Base-by-base conservation (phyloP, 139 green algal species). In the Bryopsis sp. region DNA sequence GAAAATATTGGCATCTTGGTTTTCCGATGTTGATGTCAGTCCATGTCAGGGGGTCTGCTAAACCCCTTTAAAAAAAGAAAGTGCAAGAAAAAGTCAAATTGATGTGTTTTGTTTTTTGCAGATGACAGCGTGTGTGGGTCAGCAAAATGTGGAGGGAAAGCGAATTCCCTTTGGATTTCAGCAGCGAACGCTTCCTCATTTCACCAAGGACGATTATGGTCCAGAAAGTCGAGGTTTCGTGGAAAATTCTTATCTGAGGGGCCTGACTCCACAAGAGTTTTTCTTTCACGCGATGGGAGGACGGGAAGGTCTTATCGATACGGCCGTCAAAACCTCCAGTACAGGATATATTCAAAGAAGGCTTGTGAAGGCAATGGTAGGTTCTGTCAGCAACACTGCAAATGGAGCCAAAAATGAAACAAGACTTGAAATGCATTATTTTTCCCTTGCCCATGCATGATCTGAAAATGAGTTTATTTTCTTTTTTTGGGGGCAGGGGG, bases 211-310 rank as follows among this genome's bases (percentile, higher is more conserved):
- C 74, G 93, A 99, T 79, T 90, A 89, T 46, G 95, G 95, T 15
- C 95, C 95, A 5, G 94, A 99, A 82, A 81, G 73, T 29, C 73
- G 94, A 28, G 95, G 95, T 29, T 99, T 99, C 80, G 94, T 99
- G 59, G 91, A 95, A 71, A 98, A 99, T 83, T 97, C 87, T 7
- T 99, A 98, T 78, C 81, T 97, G 57, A 73, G 84, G 7, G 94
- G 94, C 0, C 83, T 99, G 26, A 97, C 92, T 8, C 94, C 94
- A 26, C 82, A 95, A 84, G 95, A 99, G 86, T 96, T 99, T 71
- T 99, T 97, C 85, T 99, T 99, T 79, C 95, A 99, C 74, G 94
- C 95, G 48, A 99, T 99, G 94, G 94, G 93, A 70, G 95, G 95
- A 24, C 89, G 95, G 3, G 95, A 99, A 84, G 95, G 95, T 74